Conservation (phyloP, 805 yeast species). For the Grigorovia jiainica region DNA sequence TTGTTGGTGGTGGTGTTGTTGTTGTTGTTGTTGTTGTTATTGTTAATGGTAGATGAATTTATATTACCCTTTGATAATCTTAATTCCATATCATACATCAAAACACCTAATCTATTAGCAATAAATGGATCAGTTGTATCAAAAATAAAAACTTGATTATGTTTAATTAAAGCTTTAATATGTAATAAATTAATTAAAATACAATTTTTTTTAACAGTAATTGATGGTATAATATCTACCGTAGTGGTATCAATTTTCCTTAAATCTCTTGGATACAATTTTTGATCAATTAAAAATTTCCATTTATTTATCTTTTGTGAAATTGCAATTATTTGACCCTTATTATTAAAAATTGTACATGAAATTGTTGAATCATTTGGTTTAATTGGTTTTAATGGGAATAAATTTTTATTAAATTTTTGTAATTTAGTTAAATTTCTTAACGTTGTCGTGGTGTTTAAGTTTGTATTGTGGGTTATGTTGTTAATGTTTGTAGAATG, state of each 20-base stretch:
- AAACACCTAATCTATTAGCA: constrained; percentile 62
- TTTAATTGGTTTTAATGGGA: constrained; percentile 30
- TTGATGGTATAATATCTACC: constrained; percentile 80
- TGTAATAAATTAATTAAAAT: constrained; percentile 76
- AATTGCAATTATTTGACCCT: constrained; percentile 68
- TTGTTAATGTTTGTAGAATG: background rate
- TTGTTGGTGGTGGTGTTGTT: constrained; percentile 36
- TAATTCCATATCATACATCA: constrained; percentile 76
- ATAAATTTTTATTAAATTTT: constrained; percentile 5
- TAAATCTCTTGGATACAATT: constrained; percentile 76
- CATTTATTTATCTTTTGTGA: constrained; percentile 75
- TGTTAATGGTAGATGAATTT: background rate
- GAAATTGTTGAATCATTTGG: constrained; percentile 43
- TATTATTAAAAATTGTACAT: constrained; percentile 72
- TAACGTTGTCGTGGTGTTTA: background rate
- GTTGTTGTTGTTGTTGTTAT: constrained; percentile 11
- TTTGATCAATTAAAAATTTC: constrained; percentile 62
- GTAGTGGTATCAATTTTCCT: constrained; percentile 68
- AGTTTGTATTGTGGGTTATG: background rate
- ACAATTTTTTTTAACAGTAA: constrained; percentile 67
- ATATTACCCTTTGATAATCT: constrained; percentile 38
- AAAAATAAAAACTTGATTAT: constrained; percentile 71
- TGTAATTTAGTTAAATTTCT: background rate
- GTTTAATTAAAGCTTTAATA: constrained; percentile 81
- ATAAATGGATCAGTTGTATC: constrained; percentile 49